Conservation (phyloP, 2,329 filamentous ascomycete species). For the Trichophyton simii region DNA sequence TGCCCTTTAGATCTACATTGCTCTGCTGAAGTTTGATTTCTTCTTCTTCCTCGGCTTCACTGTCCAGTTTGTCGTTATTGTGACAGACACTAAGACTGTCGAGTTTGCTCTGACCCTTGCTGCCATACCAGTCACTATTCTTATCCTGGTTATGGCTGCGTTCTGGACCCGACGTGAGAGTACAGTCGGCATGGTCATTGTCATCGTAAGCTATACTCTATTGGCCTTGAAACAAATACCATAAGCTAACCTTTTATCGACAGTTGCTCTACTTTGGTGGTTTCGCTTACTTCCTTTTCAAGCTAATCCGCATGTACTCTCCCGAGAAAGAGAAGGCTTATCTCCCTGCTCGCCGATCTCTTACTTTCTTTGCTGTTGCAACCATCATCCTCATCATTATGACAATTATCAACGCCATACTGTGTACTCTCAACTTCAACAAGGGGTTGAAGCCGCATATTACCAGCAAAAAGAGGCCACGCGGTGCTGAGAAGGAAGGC, state of each 20-base stretch:
- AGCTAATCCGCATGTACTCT: conserved; percentile 90
- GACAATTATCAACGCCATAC: conserved; percentile 74
- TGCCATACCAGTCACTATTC: conserved; percentile 81
- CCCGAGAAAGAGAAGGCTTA: conserved; percentile 50
- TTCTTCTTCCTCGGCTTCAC: conserved; percentile 99
- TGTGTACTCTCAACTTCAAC: conserved; percentile 85
- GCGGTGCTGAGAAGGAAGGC: conserved; percentile 39
- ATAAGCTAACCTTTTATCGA: background rate
- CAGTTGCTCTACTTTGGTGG: conserved; percentile 71
- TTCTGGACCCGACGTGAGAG: conserved; percentile 77
- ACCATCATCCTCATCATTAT: conserved; percentile 78
- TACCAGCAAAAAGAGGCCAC: conserved; percentile 42
- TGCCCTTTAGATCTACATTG: conserved; percentile 71
- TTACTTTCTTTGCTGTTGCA: conserved; percentile 88
- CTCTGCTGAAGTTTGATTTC: conserved; percentile 96
- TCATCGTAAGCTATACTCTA: conserved; percentile 46
- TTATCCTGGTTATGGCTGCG: conserved; percentile 73
- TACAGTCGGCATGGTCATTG: conserved; percentile 58
- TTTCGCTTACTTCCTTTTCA: conserved; percentile 94
- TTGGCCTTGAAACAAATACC: background rate
- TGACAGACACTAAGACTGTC: conserved; percentile 53
- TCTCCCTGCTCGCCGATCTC: conserved; percentile 63
- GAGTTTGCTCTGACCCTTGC: conserved; percentile 81
- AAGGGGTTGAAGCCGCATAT: conserved; percentile 82
- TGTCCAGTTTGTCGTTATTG: conserved; percentile 91